These are phyloP conservation scores for maize (Zea mays) DNA, from an alignment of 176 grass and related monocot species.

Conservation along the genomic window Zm-B73-REFERENCE-NAM-5.0 NC_050103.1:100532501-100533000, in stretches of 20 bases:
- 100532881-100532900: conserved; percentile 54
- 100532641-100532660: no score
- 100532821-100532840: conserved; percentile 56
- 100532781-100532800: conserved; percentile 33
- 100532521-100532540: no score
- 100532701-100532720: conserved; percentile 41
- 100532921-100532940: conserved; percentile 36
- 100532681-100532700: no score
- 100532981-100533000: conserved; percentile 24
- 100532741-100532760: neutral
- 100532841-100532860: conserved; percentile 33
- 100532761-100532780: conserved; percentile 35
- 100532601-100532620: no score
- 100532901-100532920: conserved; percentile 36
- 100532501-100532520: no score
- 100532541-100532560: no score
- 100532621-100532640: no score
- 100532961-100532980: conserved; percentile 52
- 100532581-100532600: no score
- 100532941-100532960: conserved; percentile 51
- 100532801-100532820: conserved; percentile 37
- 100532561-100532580: no score
- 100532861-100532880: conserved; percentile 38
- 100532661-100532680: no score
- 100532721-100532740: neutral